These are phyloP conservation scores for Leptographium lundbergii DNA, from an alignment of 2,329 filamentous ascomycete species.

Conservation along the genomic window DNA sequence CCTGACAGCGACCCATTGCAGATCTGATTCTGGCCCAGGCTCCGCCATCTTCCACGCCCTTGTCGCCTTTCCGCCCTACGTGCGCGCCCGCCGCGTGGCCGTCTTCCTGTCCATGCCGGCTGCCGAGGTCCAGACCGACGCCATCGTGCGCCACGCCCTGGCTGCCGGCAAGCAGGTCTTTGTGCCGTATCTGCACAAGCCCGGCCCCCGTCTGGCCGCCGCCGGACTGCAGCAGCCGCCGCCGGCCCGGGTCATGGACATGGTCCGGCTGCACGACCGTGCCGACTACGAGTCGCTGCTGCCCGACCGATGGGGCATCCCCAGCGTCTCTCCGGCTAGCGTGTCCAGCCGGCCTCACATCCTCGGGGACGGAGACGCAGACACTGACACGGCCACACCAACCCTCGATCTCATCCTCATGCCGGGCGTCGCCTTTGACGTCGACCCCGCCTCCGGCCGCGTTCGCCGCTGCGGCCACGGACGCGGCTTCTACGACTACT, in stretches of 20 bases:
- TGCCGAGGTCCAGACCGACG: slow-evolving; percentile 73
- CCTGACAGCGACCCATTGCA: not conserved
- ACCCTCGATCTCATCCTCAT: slow-evolving; percentile 77
- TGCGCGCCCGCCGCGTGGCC: slow-evolving; percentile 61
- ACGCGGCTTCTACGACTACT: slow-evolving; percentile 94
- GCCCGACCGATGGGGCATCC: slow-evolving; percentile 86
- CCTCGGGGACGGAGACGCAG: slow-evolving; percentile 46
- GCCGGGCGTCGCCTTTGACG: slow-evolving; percentile 86
- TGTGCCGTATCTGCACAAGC: slow-evolving; percentile 74
- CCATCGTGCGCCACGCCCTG: slow-evolving; percentile 73
- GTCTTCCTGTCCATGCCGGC: slow-evolving; percentile 89
- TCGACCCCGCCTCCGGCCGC: slow-evolving; percentile 33
- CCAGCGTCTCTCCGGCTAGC: slow-evolving; percentile 59
- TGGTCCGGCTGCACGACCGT: slow-evolving; percentile 66
- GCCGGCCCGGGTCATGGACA: slow-evolving; percentile 71
- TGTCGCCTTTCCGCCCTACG: slow-evolving; percentile 58
- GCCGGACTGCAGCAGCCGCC: slow-evolving; percentile 7
- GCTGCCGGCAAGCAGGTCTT: slow-evolving; percentile 70
- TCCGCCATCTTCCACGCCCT: slow-evolving; percentile 51
- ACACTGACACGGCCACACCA: slow-evolving; percentile 18
- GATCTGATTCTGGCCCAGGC: slow-evolving; percentile 33
- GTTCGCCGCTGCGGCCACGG: slow-evolving; percentile 80
- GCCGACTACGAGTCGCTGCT: slow-evolving; percentile 67
- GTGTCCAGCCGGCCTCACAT: slow-evolving; percentile 58
- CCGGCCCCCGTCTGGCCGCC: slow-evolving; percentile 21